A percentile compares a stretch with the other conserved stretches of the same genome.
Evolutionary conservation across 129 eudicot genomes (phyloP).

Genomic region (Scalesia atractyloides): DNA sequence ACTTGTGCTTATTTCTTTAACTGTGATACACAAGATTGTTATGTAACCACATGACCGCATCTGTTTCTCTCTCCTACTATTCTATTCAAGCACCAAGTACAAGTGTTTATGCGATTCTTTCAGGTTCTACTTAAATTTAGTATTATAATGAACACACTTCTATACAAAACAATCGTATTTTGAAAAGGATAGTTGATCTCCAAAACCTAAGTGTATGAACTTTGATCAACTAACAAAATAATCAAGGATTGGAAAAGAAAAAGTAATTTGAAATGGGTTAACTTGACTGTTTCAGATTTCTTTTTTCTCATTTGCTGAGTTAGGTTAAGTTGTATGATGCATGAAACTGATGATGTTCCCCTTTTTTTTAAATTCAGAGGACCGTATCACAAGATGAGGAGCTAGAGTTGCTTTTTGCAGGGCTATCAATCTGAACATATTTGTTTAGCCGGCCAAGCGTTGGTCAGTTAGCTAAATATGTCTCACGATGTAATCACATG

Average conservation of each 20-base stretch:
- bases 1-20: background rate
- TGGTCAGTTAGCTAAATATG: constrained; percentile 20
- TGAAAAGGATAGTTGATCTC: background rate
- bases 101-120: background rate
- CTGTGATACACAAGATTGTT: background rate
- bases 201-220: background rate
- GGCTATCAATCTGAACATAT: constrained; percentile 61
- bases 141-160: background rate
- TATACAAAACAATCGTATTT: background rate
- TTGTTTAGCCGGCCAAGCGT: background rate
- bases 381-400: constrained; percentile 77
- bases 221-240: background rate
- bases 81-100: background rate
- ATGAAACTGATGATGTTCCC: constrained; percentile 10
- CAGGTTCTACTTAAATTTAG: background rate
- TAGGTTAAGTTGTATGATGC: background rate
- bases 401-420: constrained; percentile 79
- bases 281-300: background rate
- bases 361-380: constrained; percentile 46
- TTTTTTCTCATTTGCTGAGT: background rate
- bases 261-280: background rate
- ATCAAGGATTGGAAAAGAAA: background rate
- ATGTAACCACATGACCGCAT: background rate
- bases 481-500: background rate
- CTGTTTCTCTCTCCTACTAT: background rate